Percentiles rank a stretch among this genome's conserved stretches.
Evolutionary conservation across 305 asterid genomes (phyloP).

Genomic region (Fraxinus nigra): DNA sequence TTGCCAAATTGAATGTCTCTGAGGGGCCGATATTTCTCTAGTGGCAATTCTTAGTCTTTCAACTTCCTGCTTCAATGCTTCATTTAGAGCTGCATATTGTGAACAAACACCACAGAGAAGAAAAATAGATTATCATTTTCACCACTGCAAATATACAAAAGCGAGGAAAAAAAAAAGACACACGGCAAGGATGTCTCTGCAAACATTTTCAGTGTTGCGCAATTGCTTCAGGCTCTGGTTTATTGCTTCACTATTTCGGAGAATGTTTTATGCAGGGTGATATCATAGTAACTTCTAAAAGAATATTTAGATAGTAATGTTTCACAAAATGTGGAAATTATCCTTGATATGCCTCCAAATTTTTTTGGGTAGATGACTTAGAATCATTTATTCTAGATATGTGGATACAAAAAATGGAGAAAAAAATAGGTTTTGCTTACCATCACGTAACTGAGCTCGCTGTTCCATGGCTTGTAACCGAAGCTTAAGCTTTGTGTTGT

Average conservation of each 20-base stretch:
- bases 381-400: no score
- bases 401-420: not conserved
- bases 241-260: no score
- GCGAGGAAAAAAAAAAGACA: not conserved
- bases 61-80: constrained; percentile 87
- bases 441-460: constrained; percentile 89
- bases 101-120: not conserved
- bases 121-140: not conserved
- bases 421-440: constrained; percentile 31
- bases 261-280: no score
- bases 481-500: constrained; percentile 84
- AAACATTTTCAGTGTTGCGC: no score
- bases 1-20: constrained; percentile 53
- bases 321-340: no score
- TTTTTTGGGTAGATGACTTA: no score
- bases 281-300: no score
- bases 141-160: not conserved
- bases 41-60: constrained; percentile 83
- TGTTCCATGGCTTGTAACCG: constrained; percentile 93
- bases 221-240: no score
- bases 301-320: no score
- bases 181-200: no score
- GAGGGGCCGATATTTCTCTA: constrained; percentile 19
- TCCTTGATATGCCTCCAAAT: no score
- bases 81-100: constrained; percentile 66